Evolutionary conservation across 2,329 filamentous ascomycete species (phyloP).

Genomic region (Colletotrichum neosansevieriae): DNA sequence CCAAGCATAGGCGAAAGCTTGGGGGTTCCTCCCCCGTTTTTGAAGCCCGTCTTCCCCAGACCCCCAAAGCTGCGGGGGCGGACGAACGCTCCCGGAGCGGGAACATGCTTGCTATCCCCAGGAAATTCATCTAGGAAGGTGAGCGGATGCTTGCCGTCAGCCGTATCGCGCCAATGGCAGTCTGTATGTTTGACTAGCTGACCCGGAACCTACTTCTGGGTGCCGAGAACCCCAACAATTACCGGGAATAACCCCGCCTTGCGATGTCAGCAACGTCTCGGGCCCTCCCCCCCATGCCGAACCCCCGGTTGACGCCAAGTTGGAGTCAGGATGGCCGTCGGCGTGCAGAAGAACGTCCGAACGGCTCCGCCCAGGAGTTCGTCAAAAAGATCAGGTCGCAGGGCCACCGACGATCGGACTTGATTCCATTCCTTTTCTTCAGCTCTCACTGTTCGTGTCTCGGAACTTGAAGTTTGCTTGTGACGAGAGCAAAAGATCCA

Average conservation of each 20-base stretch:
- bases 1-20: conserved; percentile 27
- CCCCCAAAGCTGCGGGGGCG: conserved; percentile 26
- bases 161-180: conserved; percentile 31
- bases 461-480: not conserved
- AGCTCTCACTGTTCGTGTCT: not conserved
- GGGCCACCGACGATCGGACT: conserved; percentile 23
- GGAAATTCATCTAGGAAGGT: conserved; percentile 21
- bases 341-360: conserved; percentile 33
- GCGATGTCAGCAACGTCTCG: conserved; percentile 22
- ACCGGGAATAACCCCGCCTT: conserved; percentile 2
- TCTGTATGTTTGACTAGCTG: not conserved
- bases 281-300: conserved; percentile 8
- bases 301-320: conserved; percentile 1
- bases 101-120: conserved; percentile 14
- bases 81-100: not conserved
- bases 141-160: conserved; percentile 11
- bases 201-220: conserved; percentile 24
- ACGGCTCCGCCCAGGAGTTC: conserved; percentile 5
- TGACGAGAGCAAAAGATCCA: not conserved
- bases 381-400: conserved; percentile 39
- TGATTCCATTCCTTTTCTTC: conserved; percentile 1
- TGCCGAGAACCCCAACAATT: conserved; percentile 15
- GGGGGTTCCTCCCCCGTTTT: conserved; percentile 32
- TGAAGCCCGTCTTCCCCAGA: conserved; percentile 35
- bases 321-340: conserved; percentile 15